Evolutionary conservation across 75 land plant species (phyloP).

Genomic region (Larix kaempferi): DNA sequence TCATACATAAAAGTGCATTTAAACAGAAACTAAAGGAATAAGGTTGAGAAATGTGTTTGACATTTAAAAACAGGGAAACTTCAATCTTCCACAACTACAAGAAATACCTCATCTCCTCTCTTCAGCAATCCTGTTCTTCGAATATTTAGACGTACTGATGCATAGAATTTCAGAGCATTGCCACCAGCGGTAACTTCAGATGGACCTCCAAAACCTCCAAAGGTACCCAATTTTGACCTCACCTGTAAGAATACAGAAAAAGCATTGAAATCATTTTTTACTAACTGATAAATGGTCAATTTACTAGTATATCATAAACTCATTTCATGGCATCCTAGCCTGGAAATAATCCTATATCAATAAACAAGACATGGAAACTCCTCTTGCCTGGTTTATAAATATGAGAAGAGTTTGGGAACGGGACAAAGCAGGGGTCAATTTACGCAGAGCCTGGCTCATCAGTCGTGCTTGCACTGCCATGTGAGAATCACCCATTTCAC

Average conservation of each 20-base stretch:
- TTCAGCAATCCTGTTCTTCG: slow-evolving; percentile 66
- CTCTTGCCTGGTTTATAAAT: slow-evolving; percentile 86
- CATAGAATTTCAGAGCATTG: slow-evolving; percentile 98
- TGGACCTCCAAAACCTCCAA: slow-evolving; percentile 83
- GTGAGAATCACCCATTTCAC: slow-evolving; percentile 98
- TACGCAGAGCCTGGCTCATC: slow-evolving; percentile 98
- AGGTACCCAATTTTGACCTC: slow-evolving; percentile 67
- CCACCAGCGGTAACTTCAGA: slow-evolving; percentile 94
- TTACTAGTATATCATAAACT: not conserved
- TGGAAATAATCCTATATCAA: not conserved
- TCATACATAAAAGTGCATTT: not conserved
- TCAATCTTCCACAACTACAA: not conserved
- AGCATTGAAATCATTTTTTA: not conserved
- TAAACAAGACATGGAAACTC: not conserved
- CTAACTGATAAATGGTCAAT: not conserved
- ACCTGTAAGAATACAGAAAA: slow-evolving; percentile 41
- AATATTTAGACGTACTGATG: slow-evolving; percentile 89
- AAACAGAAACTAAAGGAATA: not conserved
- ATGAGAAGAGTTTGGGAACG: slow-evolving; percentile 79
- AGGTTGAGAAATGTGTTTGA: not conserved
- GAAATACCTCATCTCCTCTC: slow-evolving; percentile 90
- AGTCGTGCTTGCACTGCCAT: slow-evolving; percentile 95
- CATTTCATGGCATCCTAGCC: not conserved
- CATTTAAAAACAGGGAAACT: not conserved
- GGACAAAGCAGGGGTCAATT: slow-evolving; percentile 85